phyloP scores from a whole-genome alignment of 108 stramenopile genomes.

The Mediolabrus comicus region DNA sequence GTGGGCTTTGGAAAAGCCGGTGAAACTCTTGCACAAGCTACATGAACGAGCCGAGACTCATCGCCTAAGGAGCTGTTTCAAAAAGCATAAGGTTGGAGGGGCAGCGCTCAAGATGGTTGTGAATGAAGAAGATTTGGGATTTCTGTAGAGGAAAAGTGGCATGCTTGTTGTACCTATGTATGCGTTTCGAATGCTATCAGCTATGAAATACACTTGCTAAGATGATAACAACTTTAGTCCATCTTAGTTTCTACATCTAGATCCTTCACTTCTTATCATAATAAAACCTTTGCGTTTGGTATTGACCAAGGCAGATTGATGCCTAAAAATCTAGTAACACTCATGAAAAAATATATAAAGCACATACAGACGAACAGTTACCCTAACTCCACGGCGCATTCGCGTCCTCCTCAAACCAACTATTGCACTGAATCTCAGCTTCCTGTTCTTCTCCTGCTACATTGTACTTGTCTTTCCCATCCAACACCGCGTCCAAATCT shows the following conservation, averaged over 20 bases:
- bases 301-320: background rate
- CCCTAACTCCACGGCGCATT: background rate
- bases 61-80: conserved; percentile 44
- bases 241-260: background rate
- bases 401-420: background rate
- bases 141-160: conserved; percentile 1
- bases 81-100: conserved; percentile 49
- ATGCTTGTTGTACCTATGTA: too few relatives aligned
- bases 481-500: background rate
- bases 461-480: background rate
- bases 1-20: conserved; percentile 51
- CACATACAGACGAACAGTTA: background rate
- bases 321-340: too few relatives aligned
- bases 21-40: conserved; percentile 51
- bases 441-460: background rate
- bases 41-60: conserved; percentile 51
- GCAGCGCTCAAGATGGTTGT: conserved; percentile 53
- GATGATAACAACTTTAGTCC: background rate
- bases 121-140: conserved; percentile 32
- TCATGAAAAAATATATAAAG: background rate
- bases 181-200: too few relatives aligned
- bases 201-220: background rate
- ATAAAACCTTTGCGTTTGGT: background rate
- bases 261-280: background rate
- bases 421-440: background rate